Percentiles rank a stretch among this genome's conserved stretches.
phyloP scores from a whole-genome alignment of 495 filamentous ascomycete species.

The Annulohypoxylon bovei region DNA sequence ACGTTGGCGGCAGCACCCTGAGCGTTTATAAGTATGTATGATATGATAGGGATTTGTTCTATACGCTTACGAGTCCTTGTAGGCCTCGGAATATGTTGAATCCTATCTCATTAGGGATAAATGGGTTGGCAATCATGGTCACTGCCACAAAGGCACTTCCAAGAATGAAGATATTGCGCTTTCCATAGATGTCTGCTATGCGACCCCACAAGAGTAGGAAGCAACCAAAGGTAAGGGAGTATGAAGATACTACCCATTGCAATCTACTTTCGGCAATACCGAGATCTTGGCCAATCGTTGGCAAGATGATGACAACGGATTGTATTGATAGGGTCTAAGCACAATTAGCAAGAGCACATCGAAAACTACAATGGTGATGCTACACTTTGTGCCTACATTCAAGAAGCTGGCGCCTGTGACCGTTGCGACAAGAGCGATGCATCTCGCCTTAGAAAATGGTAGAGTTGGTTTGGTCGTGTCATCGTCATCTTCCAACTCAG shows the following conservation, averaged over 20 bases:
- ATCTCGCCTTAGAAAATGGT: slow-evolving; percentile 57
- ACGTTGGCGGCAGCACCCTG: slow-evolving; percentile 73
- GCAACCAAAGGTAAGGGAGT: slow-evolving; percentile 71
- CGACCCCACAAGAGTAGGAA: slow-evolving; percentile 79
- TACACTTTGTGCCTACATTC: slow-evolving; percentile 52
- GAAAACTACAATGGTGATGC: background rate
- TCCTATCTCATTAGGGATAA: slow-evolving; percentile 71
- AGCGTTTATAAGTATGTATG: slow-evolving; percentile 45
- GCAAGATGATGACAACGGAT: slow-evolving; percentile 69
- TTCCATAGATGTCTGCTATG: slow-evolving; percentile 78
- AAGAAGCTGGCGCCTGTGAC: slow-evolving; percentile 65
- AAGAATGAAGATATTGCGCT: slow-evolving; percentile 72
- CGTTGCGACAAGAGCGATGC: slow-evolving; percentile 59
- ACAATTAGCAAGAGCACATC: slow-evolving; percentile 1
- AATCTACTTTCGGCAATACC: slow-evolving; percentile 64
- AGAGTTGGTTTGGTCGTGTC: slow-evolving; percentile 33
- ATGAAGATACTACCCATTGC: slow-evolving; percentile 72
- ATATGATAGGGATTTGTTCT: background rate
- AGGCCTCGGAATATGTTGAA: slow-evolving; percentile 77
- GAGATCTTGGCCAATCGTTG: slow-evolving; percentile 64
- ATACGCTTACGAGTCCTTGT: slow-evolving; percentile 69
- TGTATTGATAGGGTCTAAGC: slow-evolving; percentile 66
- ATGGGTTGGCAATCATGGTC: slow-evolving; percentile 71
- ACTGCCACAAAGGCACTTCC: slow-evolving; percentile 72
- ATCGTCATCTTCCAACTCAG: slow-evolving; percentile 27